Percentiles rank a stretch among this genome's conserved stretches.
Conservation (phyloP, 345 rosid genomes). For the Isatis tinctoria region DNA sequence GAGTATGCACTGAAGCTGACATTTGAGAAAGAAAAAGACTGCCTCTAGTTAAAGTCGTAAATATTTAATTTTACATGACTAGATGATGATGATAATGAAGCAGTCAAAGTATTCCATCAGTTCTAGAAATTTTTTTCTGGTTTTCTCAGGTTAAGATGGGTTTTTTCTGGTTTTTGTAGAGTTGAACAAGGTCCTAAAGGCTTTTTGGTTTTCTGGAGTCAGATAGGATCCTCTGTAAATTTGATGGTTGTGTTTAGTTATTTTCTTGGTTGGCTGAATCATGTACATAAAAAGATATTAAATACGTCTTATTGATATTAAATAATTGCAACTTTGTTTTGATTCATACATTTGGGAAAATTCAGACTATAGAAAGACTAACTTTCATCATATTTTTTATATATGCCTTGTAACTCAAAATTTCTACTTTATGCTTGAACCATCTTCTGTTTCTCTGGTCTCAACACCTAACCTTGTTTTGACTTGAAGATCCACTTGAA, state of each 20-base stretch:
- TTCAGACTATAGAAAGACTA: not conserved
- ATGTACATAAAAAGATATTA: not conserved
- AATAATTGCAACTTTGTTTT: not conserved
- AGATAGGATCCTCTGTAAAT: not conserved
- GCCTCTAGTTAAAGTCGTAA: constrained; percentile 4
- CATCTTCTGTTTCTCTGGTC: constrained; percentile 11
- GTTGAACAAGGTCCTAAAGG: not conserved
- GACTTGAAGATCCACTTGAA: constrained; percentile 49
- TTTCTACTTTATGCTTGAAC: constrained; percentile 15
- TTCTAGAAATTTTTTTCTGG: not conserved
- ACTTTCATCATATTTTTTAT: not conserved
- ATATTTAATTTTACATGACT: constrained; percentile 5
- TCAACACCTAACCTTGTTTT: constrained; percentile 31
- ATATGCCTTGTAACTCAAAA: constrained; percentile 6
- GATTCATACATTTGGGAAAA: not conserved
- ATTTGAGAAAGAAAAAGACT: not conserved
- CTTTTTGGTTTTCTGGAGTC: not conserved
- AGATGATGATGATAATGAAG: constrained; percentile 12
- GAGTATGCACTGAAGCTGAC: constrained; percentile 4
- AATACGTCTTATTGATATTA: constrained; percentile 1
- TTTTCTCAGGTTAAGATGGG: constrained; percentile 1
- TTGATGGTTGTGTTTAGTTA: not conserved
- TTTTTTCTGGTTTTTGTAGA: not conserved
- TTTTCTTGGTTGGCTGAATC: not conserved
- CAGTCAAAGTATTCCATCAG: not conserved